phyloP scores from a whole-genome alignment of 495 filamentous ascomycete species.

The Tirmania nivea region DNA sequence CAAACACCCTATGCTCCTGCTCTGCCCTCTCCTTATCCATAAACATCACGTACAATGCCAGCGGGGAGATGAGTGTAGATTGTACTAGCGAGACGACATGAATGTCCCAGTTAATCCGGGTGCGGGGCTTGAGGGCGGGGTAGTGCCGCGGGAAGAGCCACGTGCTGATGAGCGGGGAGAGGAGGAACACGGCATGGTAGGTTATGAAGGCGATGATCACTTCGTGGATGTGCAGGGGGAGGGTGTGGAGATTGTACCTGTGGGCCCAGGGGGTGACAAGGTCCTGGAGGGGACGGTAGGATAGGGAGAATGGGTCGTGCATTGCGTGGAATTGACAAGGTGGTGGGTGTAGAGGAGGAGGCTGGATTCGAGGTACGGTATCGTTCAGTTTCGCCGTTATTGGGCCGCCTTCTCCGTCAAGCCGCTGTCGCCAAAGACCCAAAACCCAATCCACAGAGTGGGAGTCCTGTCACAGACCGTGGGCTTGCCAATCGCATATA shows the following conservation, averaged over 20 bases:
- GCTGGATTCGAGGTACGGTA: too few species aligned
- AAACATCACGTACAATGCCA: constrained; percentile 70
- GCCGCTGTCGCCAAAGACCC: too few species aligned
- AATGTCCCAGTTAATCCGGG: constrained; percentile 83
- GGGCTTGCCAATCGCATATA: too few species aligned
- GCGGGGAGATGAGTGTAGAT: constrained; percentile 48
- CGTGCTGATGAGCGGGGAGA: constrained; percentile 55
- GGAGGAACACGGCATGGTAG: constrained; percentile 53
- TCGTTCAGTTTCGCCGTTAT: too few species aligned
- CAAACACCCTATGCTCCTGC: constrained; percentile 60
- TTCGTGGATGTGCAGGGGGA: constrained; percentile 78
- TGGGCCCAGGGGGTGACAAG: constrained; percentile 37
- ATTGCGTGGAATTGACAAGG: constrained; percentile 21
- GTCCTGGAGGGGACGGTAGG: constrained; percentile 25
- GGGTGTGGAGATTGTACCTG: constrained; percentile 38
- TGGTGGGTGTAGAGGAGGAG: not conserved
- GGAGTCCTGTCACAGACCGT: too few species aligned
- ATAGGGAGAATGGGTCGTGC: constrained; percentile 49
- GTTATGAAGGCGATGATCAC: constrained; percentile 46
- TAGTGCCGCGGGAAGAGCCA: constrained; percentile 53
- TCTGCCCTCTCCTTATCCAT: constrained; percentile 48
- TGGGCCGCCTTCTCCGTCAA: too few species aligned
- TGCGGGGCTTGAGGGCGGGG: constrained; percentile 38
- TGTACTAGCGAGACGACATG: constrained; percentile 90
- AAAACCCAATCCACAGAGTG: too few species aligned